These are phyloP conservation scores for Thelephora aurantiotincta DNA, from an alignment of 768 basidiomycete species.

Conservation along the genomic window DNA sequence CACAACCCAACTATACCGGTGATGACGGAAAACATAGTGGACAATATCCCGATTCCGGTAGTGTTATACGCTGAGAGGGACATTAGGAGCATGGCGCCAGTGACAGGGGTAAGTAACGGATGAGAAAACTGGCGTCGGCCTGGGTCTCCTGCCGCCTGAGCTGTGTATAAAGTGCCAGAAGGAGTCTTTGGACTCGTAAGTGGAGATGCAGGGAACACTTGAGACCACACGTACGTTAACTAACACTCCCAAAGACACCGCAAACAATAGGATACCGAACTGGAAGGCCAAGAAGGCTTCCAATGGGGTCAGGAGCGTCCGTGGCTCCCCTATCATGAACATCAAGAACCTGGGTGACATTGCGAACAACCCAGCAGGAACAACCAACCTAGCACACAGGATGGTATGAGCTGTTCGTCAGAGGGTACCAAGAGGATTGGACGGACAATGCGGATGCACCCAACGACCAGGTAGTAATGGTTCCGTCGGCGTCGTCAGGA, in stretches of 20 bases:
- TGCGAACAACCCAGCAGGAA: constrained; percentile 16
- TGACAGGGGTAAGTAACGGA: constrained; percentile 51
- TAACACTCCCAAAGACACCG: constrained; percentile 27
- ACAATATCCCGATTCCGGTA: constrained; percentile 38
- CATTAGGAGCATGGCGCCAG: constrained; percentile 35
- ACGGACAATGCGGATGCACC: constrained; percentile 19
- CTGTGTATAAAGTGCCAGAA: constrained; percentile 21
- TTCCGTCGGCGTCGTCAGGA: constrained; percentile 12
- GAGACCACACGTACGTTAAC: background rate
- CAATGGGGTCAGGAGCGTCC: constrained; percentile 40
- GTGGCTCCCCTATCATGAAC: constrained; percentile 40
- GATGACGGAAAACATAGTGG: constrained; percentile 34
- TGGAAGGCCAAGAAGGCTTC: constrained; percentile 60
- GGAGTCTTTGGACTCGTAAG: constrained; percentile 24
- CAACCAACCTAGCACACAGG: constrained; percentile 8
- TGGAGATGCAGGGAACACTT: constrained; percentile 1
- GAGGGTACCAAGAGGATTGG: background rate
- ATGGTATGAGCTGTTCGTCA: background rate
- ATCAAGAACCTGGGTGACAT: constrained; percentile 52
- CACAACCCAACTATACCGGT: constrained; percentile 41
- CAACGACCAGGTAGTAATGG: constrained; percentile 25
- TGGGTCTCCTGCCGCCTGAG: constrained; percentile 10
- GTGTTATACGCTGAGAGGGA: constrained; percentile 59
- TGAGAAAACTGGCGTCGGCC: constrained; percentile 19
- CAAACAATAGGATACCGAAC: constrained; percentile 45